Evolutionary conservation across 805 yeast species (phyloP).

Genomic region (Candida sithepensis): DNA sequence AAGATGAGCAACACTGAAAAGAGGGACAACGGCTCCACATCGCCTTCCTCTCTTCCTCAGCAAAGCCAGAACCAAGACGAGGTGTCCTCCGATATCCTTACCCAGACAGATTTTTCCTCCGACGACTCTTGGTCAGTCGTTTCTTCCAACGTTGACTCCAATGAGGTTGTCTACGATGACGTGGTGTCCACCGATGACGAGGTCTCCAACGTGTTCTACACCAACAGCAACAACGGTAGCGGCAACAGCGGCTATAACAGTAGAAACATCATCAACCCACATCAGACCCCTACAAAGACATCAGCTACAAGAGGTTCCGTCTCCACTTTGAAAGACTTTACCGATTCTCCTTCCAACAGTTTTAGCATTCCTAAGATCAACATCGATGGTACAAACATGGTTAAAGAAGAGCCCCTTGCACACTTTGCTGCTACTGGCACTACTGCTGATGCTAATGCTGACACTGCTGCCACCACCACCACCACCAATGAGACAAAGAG

Average conservation of each 20-base stretch:
- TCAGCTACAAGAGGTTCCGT: conserved; percentile 7
- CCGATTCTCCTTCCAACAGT: conserved; percentile 5
- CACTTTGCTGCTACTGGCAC: no score
- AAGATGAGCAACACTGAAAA: no score
- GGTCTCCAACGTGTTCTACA: neutral
- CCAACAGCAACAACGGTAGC: neutral
- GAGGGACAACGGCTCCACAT: no score
- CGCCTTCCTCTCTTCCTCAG: neutral
- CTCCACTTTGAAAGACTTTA: conserved; percentile 15
- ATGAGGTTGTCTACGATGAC: conserved; percentile 12
- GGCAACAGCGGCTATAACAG: neutral
- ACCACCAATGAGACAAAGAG: neutral
- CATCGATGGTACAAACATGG: neutral
- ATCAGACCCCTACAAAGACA: neutral
- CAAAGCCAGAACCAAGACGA: neutral
- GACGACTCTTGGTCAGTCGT: conserved; percentile 24
- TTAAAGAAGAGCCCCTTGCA: neutral
- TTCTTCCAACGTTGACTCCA: conserved; percentile 14
- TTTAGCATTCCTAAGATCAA: conserved; percentile 16
- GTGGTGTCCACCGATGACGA: conserved; percentile 19
- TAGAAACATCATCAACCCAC: no score
- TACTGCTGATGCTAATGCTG: neutral
- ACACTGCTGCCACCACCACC: neutral
- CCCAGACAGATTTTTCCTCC: conserved; percentile 19
- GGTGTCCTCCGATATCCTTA: conserved; percentile 14